These are phyloP conservation scores for Diaporthe humulicola DNA, from an alignment of 2,329 filamentous ascomycete genomes.

Conservation along the genomic window DNA sequence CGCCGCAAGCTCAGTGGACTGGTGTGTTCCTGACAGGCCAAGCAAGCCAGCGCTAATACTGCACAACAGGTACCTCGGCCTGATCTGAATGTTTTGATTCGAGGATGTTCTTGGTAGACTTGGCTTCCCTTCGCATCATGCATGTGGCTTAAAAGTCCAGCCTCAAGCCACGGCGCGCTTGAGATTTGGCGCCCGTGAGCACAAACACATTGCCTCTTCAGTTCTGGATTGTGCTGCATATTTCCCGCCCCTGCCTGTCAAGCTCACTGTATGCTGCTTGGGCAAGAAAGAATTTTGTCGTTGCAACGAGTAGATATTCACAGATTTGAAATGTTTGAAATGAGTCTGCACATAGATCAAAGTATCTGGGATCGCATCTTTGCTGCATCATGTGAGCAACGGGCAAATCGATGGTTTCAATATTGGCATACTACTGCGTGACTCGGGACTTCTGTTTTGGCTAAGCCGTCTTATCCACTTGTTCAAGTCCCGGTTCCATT, in stretches of 20 bases:
- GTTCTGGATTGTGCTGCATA: neutral
- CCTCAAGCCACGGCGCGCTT: neutral
- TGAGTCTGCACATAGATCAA: no score
- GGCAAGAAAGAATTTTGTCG: neutral
- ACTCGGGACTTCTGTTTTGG: constrained; percentile 11
- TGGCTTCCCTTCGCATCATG: constrained; percentile 12
- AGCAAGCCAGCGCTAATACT: constrained; percentile 17
- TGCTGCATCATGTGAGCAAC: neutral
- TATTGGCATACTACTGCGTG: neutral
- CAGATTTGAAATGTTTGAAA: neutral
- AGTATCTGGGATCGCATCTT: neutral
- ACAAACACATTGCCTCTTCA: neutral
- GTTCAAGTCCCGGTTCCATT: neutral
- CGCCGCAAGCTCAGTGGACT: neutral
- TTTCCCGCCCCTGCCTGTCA: neutral
- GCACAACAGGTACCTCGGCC: neutral
- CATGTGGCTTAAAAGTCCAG: constrained; percentile 11
- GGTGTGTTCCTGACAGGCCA: constrained; percentile 27
- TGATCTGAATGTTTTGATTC: constrained; percentile 21
- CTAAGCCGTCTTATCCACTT: neutral
- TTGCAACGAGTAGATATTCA: neutral
- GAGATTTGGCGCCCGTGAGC: neutral
- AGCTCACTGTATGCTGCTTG: neutral
- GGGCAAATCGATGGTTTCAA: neutral
- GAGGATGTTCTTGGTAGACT: constrained; percentile 19